These are phyloP conservation scores for Trichophyton benhamiae DNA, from an alignment of 2,329 filamentous ascomycete species.

Conservation along the genomic window DNA sequence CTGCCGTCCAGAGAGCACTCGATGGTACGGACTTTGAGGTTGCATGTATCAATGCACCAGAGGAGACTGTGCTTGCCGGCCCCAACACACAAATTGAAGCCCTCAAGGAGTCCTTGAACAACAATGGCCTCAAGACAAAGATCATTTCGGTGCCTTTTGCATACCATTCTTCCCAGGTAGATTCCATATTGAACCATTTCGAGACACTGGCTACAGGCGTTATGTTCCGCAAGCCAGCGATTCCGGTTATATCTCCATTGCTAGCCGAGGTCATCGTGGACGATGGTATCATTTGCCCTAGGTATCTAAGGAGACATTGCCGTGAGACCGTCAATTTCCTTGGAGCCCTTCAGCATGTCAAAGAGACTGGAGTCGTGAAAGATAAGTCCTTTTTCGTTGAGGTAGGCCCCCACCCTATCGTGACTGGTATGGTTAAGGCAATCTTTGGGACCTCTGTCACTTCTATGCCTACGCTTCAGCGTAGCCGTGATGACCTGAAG, in stretches of 20 bases:
- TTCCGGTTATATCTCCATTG: conserved; percentile 58
- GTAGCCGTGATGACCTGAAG: conserved; percentile 53
- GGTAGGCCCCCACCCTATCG: conserved; percentile 61
- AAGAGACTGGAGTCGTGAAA: conserved; percentile 47
- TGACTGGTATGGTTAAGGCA: conserved; percentile 56
- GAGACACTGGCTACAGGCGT: conserved; percentile 43
- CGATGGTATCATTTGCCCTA: neutral
- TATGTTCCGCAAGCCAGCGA: conserved; percentile 44
- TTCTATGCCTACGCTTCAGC: conserved; percentile 49
- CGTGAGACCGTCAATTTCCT: conserved; percentile 61
- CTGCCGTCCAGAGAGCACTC: neutral
- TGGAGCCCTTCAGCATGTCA: conserved; percentile 47
- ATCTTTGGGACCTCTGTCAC: conserved; percentile 42
- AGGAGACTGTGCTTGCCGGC: conserved; percentile 17
- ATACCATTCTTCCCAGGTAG: conserved; percentile 55
- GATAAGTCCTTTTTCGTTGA: conserved; percentile 61
- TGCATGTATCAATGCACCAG: conserved; percentile 9
- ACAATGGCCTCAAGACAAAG: conserved; percentile 42
- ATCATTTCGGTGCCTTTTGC: conserved; percentile 38
- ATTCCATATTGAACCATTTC: conserved; percentile 50
- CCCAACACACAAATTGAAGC: conserved; percentile 3
- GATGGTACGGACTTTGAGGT: conserved; percentile 15
- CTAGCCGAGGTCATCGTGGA: conserved; percentile 45
- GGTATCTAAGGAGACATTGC: conserved; percentile 44
- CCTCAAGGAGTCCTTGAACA: conserved; percentile 33